Conservation (phyloP, 768 basidiomycete genomes). For the Serendipita sp. region DNA sequence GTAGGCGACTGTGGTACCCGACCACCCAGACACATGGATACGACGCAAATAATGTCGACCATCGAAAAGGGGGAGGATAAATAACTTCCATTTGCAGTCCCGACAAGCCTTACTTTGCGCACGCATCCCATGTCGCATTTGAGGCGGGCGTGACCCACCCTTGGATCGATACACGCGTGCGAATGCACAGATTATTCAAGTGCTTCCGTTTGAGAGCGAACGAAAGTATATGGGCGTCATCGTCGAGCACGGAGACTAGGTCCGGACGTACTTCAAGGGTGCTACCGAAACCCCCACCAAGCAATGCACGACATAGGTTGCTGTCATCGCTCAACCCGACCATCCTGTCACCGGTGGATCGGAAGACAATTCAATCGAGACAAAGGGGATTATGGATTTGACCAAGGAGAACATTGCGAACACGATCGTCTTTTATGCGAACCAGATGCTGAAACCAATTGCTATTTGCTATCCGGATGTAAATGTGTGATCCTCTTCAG, state of each 20-base stretch:
- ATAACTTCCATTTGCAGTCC: too few species aligned
- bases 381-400: constrained; percentile 42
- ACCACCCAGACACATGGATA: too few species aligned
- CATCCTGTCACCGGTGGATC: constrained; percentile 13
- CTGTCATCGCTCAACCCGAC: constrained; percentile 36
- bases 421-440: constrained; percentile 96
- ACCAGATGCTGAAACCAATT: constrained; percentile 87
- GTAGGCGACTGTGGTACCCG: too few species aligned
- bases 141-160: constrained; percentile 8
- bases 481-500: constrained; percentile 61
- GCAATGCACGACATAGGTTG: constrained; percentile 44
- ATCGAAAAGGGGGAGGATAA: too few species aligned
- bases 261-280: constrained; percentile 75
- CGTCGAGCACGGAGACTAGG: constrained; percentile 37
- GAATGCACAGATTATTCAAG: constrained; percentile 41
- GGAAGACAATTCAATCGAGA: constrained; percentile 29
- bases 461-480: constrained; percentile 89
- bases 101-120: too few species aligned
- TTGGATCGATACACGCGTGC: constrained; percentile 53
- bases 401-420: constrained; percentile 70
- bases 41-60: too few species aligned
- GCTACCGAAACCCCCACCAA: constrained; percentile 85
- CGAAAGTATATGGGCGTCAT: constrained; percentile 93
- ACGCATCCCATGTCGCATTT: too few species aligned
- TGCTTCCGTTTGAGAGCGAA: constrained; percentile 87